phyloP scores from a whole-genome alignment of 306 rosid species.

The Lathyrus tuberosus region DNA sequence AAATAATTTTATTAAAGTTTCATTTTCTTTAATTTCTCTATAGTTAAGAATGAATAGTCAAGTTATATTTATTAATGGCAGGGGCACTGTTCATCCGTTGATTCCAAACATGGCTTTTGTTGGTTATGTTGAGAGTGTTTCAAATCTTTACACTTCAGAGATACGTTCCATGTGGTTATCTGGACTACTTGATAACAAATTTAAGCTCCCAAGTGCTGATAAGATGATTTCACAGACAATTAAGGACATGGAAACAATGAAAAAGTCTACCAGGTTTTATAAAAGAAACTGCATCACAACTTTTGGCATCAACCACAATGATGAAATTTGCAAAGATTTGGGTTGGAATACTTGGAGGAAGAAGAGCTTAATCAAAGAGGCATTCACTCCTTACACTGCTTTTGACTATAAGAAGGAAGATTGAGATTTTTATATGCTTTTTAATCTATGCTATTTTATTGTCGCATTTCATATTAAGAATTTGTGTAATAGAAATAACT shows the following conservation, averaged over 20 bases:
- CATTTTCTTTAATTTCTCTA: neutral
- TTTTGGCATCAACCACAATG: constrained; percentile 63
- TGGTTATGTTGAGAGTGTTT: constrained; percentile 68
- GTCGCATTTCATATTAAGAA: constrained; percentile 4
- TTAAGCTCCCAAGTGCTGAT: constrained; percentile 64
- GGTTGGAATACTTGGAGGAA: constrained; percentile 80
- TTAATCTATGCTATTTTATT: neutral
- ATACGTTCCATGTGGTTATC: constrained; percentile 72
- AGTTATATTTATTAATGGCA: constrained; percentile 33
- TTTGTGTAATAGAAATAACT: constrained; percentile 37
- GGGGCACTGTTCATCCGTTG: constrained; percentile 78
- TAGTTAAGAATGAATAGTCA: neutral
- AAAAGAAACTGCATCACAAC: constrained; percentile 71
- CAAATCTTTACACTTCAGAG: constrained; percentile 71
- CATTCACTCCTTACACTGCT: constrained; percentile 59
- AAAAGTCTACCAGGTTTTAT: constrained; percentile 66
- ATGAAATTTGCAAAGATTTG: constrained; percentile 71
- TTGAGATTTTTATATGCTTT: constrained; percentile 10
- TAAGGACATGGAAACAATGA: constrained; percentile 56
- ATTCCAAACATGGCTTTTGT: constrained; percentile 80
- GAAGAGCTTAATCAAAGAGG: constrained; percentile 65
- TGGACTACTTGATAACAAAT: constrained; percentile 52
- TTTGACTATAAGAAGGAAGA: constrained; percentile 53
- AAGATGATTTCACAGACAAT: constrained; percentile 57
- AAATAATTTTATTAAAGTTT: neutral